These are phyloP conservation scores for Bipolaris oryzae DNA, from an alignment of 2,329 filamentous ascomycete species.

Conservation along the genomic window DNA sequence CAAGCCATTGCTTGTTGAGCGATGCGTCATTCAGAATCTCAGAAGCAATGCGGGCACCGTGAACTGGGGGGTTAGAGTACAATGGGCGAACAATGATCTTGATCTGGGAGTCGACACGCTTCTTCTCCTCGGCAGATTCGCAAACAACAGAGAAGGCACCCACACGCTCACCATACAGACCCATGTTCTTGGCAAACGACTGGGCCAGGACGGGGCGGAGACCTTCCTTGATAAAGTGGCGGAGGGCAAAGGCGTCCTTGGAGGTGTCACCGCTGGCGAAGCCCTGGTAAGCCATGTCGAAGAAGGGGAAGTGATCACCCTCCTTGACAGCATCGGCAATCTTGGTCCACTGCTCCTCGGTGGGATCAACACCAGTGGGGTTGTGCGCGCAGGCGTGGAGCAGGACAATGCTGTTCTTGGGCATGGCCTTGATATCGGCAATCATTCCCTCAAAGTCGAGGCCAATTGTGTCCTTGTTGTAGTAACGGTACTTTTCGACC, in stretches of 20 bases:
- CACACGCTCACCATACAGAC: conserved; percentile 97
- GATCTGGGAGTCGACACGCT: conserved; percentile 94
- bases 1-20: conserved; percentile 92
- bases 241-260: conserved; percentile 90
- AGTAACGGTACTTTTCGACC: conserved; percentile 97
- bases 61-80: conserved; percentile 97
- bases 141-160: conserved; percentile 95
- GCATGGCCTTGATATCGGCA: conserved; percentile 86
- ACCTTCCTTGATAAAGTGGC: conserved; percentile 91
- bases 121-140: conserved; percentile 85
- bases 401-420: conserved; percentile 84
- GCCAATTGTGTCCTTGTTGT: conserved; percentile 97
- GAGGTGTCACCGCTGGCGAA: conserved; percentile 93
- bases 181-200: conserved; percentile 99
- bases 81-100: conserved; percentile 97
- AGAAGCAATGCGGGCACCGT: conserved; percentile 92
- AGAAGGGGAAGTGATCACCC: conserved; percentile 90
- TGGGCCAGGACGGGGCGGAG: conserved; percentile 88
- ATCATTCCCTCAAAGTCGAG: conserved; percentile 96
- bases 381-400: conserved; percentile 98
- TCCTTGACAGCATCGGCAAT: conserved; percentile 87
- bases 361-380: conserved; percentile 95
- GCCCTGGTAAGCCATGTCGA: conserved; percentile 99
- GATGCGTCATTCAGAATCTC: conserved; percentile 85
- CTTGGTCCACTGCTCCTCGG: conserved; percentile 86